Percentiles rank a stretch among this genome's conserved stretches.
phyloP scores from a whole-genome alignment of 257 asterid genomes.

The Anisodus acutangulus region DNA sequence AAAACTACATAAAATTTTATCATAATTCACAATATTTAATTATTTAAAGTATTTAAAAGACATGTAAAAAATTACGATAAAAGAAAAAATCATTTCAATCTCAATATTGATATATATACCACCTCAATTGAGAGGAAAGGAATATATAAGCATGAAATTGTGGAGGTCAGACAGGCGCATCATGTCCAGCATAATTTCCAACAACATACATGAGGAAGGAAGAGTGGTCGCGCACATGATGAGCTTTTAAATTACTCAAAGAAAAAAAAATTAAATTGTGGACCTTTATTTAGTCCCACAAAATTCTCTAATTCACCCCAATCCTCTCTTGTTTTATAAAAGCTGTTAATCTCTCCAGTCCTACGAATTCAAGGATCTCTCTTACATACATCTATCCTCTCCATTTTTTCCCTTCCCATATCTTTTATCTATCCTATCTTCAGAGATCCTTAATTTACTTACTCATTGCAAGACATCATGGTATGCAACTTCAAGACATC shows the following conservation, averaged over 20 bases:
- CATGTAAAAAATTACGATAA: too few relatives aligned
- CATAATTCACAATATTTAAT: too few relatives aligned
- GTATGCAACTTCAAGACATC: not conserved
- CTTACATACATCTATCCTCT: not conserved
- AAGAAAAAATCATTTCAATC: too few relatives aligned
- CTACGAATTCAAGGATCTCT: conserved; percentile 16
- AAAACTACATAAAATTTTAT: too few relatives aligned
- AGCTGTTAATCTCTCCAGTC: not conserved
- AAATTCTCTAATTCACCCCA: not conserved
- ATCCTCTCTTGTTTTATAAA: not conserved
- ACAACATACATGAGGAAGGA: not conserved
- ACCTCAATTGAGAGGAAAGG: too few relatives aligned
- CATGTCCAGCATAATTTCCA: not conserved
- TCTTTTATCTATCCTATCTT: not conserved
- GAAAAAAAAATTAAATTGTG: not conserved
- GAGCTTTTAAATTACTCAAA: not conserved
- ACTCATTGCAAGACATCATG: not conserved
- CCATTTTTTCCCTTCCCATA: not conserved
- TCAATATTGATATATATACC: too few relatives aligned
- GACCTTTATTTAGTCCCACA: not conserved
- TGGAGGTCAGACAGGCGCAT: not conserved
- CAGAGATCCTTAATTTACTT: not conserved
- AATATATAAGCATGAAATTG: not conserved
- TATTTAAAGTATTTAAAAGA: too few relatives aligned
- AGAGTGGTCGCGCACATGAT: not conserved